Conservation (phyloP, 2,329 filamentous ascomycete species). For the Colletotrichum musicola region DNA sequence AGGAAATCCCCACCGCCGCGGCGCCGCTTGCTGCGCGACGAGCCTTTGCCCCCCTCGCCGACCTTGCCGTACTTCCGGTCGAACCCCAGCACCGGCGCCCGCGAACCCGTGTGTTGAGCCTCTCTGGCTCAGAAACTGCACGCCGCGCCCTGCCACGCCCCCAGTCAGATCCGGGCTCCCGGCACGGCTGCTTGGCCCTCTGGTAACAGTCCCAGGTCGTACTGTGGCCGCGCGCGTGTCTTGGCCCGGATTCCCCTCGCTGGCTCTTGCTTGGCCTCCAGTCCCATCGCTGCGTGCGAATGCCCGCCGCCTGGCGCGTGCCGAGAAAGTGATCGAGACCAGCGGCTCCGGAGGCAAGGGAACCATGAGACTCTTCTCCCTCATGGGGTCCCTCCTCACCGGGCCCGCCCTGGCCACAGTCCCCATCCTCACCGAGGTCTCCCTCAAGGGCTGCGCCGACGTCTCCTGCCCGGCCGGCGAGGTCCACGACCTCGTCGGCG, state of each 20-base stretch:
- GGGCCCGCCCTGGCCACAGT: conserved; percentile 36
- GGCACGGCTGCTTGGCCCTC: too few relatives aligned
- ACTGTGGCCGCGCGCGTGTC: too few relatives aligned
- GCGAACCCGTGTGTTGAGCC: background rate
- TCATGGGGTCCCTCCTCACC: conserved; percentile 37
- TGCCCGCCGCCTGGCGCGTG: background rate
- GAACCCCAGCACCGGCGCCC: background rate
- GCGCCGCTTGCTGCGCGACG: conserved; percentile 22
- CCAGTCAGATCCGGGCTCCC: too few relatives aligned
- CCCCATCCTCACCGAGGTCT: conserved; percentile 37
- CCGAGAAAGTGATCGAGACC: background rate
- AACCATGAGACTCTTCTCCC: conserved; percentile 26
- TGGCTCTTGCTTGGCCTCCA: background rate
- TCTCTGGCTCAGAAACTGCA: background rate
- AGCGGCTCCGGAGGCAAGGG: background rate
- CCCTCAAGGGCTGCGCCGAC: conserved; percentile 32
- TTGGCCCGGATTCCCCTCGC: background rate
- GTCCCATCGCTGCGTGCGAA: too few relatives aligned
- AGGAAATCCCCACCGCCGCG: conserved; percentile 15
- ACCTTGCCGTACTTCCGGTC: conserved; percentile 21
- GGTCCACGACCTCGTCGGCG: conserved; percentile 32
- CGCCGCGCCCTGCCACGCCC: too few relatives aligned
- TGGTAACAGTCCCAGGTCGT: too few relatives aligned
- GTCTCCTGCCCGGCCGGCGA: conserved; percentile 31
- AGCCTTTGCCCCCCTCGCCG: conserved; percentile 20